phyloP scores from a whole-genome alignment of 495 filamentous ascomycete genomes.

The Tricharina praecox region DNA sequence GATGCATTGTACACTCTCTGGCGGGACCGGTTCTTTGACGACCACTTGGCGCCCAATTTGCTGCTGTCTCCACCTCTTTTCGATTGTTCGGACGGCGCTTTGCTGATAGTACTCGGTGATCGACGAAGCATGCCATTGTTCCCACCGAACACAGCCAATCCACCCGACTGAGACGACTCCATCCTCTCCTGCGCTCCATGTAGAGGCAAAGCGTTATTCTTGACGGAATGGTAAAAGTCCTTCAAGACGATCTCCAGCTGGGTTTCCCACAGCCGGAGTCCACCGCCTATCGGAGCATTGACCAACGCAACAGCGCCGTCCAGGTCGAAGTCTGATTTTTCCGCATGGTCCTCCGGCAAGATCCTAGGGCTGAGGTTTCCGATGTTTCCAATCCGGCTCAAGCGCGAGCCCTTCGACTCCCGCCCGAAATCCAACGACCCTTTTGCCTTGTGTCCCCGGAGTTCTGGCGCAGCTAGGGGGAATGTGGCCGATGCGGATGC shows the following conservation, averaged over 20 bases:
- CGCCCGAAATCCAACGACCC: conserved; percentile 22
- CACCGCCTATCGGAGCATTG: conserved; percentile 58
- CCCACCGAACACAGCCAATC: conserved; percentile 37
- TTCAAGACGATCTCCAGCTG: conserved; percentile 82
- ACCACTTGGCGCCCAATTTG: conserved; percentile 52
- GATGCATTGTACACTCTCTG: conserved; percentile 61
- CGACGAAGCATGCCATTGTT: conserved; percentile 48
- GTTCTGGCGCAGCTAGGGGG: conserved; percentile 12
- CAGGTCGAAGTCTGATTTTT: conserved; percentile 21
- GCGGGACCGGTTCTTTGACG: conserved; percentile 68
- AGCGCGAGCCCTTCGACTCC: conserved; percentile 15
- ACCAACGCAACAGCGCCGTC: conserved; percentile 45
- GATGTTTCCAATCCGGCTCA: conserved; percentile 5
- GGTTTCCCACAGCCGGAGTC: conserved; percentile 66
- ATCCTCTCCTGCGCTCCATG: conserved; percentile 36
- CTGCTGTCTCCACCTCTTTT: conserved; percentile 33
- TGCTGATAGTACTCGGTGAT: conserved; percentile 78
- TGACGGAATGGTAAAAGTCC: conserved; percentile 80
- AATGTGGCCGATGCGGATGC: conserved; percentile 14
- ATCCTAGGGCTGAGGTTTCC: conserved; percentile 8
- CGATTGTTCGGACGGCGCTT: conserved; percentile 56
- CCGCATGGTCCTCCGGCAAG: conserved; percentile 8
- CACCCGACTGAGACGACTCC: conserved; percentile 27
- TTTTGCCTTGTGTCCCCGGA: conserved; percentile 13
- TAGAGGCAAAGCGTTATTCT: conserved; percentile 65